Conservation (phyloP, 441 rosid genomes). For the Breynia disticha region DNA sequence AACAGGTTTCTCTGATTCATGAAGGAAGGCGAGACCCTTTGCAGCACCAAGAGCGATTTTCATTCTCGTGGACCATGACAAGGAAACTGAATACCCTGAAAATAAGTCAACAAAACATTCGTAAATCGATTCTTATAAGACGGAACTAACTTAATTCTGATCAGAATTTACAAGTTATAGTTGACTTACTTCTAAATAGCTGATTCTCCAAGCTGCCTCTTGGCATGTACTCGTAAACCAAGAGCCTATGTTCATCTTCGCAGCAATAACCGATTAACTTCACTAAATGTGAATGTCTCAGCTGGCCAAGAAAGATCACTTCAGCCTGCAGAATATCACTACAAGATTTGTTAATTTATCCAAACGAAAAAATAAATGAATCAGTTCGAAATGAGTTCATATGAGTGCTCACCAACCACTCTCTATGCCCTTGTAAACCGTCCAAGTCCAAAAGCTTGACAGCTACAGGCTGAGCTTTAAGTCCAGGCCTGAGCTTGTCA, state of each 20-base stretch:
- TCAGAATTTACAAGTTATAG: background rate
- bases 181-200: slow-evolving; percentile 53
- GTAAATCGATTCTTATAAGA: background rate
- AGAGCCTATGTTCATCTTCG: slow-evolving; percentile 66
- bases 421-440: slow-evolving; percentile 74
- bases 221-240: slow-evolving; percentile 67
- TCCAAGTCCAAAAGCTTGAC: slow-evolving; percentile 69
- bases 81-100: slow-evolving; percentile 45
- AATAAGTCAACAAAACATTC: background rate
- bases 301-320: slow-evolving; percentile 68
- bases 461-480: slow-evolving; percentile 66
- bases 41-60: slow-evolving; percentile 79
- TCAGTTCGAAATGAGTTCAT: no score
- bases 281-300: slow-evolving; percentile 65
- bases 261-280: slow-evolving; percentile 70
- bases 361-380: no score
- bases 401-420: slow-evolving; percentile 68
- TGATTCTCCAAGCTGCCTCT: slow-evolving; percentile 81
- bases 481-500: slow-evolving; percentile 55
- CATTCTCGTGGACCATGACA: slow-evolving; percentile 78
- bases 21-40: slow-evolving; percentile 70
- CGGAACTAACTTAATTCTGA: background rate
- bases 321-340: slow-evolving; percentile 43
- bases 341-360: no score
- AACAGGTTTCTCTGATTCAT: slow-evolving; percentile 62